phyloP scores from a whole-genome alignment of 169 alveolate genomes.

The Blepharisma undulans region DNA sequence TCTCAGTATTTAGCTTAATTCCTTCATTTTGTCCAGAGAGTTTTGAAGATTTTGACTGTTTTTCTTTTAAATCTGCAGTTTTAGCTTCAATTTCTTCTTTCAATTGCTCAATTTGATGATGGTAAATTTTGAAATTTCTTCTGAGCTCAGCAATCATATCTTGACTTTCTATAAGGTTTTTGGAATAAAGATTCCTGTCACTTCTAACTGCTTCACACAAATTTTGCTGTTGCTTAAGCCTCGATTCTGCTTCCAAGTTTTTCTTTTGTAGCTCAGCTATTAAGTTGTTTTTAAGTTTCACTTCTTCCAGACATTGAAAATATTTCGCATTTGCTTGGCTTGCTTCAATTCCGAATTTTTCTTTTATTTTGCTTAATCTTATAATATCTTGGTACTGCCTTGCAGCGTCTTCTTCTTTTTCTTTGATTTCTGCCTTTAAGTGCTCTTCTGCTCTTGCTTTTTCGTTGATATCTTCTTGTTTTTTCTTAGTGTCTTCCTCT shows the following conservation, averaged over 20 bases:
- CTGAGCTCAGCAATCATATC: conserved; percentile 92
- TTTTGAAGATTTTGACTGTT: conserved; percentile 80
- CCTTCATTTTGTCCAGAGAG: conserved; percentile 75
- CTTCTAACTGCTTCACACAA: conserved; percentile 92
- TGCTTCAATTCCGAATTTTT: conserved; percentile 86
- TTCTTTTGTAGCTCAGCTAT: conserved; percentile 87
- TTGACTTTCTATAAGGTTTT: conserved; percentile 88
- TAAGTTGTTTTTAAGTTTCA: conserved; percentile 81
- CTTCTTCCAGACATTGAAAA: conserved; percentile 82
- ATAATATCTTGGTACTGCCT: conserved; percentile 40
- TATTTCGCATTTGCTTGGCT: conserved; percentile 81
- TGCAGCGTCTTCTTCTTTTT: conserved; percentile 45
- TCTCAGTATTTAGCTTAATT: conserved; percentile 72
- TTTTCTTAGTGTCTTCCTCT: conserved; percentile 64
- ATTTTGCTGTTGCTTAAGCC: conserved; percentile 84
- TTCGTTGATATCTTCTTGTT: conserved; percentile 63
- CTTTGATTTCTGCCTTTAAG: conserved; percentile 25
- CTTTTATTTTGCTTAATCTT: conserved; percentile 79
- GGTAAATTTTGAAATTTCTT: conserved; percentile 88
- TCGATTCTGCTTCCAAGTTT: conserved; percentile 84
- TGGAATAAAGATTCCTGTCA: conserved; percentile 91
- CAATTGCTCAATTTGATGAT: conserved; percentile 88
- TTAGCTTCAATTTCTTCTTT: conserved; percentile 90
- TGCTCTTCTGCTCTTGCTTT: conserved; percentile 43
- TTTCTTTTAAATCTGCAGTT: conserved; percentile 78